Base-by-base conservation (phyloP, 805 yeast genomes). In the Candida suzukii region DNA sequence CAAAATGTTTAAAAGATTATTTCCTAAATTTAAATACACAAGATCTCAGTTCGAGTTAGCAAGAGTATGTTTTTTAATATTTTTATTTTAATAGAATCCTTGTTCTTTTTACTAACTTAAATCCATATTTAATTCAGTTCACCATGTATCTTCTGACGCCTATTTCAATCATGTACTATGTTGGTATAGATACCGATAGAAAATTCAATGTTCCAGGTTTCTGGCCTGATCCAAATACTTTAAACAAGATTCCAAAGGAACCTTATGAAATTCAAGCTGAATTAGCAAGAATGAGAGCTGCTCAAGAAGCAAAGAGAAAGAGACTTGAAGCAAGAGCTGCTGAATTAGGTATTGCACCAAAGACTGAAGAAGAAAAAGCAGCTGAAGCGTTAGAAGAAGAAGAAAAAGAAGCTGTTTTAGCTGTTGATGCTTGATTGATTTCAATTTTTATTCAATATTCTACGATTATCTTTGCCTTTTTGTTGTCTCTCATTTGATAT, bases 191-290 rank as follows among this genome's bases (percentile, higher is more conserved):
- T 53, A 83, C 97, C 2, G 95, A 90, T 60, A 76, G 71, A 52
- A 90, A 88, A 66, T 79, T 90, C 60, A 86, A 88, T 56, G 80
- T 88, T 37, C 95, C 95, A 9, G 96, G 96, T 18, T 90, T 87
- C 64, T 88, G 96, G 95, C 98, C 98, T 3, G 97, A 88, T 60
- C 96, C 96, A 33, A 83, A 84, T 33, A 83, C 96, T 2, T 71
- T 88, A 50, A 88, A 90, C 58, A 83, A 86, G 63, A 81, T 90
- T 28, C 98, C 98, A 3, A 90, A 88, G 55, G 96, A 90, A 56
- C 88, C 88, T 2, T 85, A 83, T 53, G 96, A 90, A 57, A 87
- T 90, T 45, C 83, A 86, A 58, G 91, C 93, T 1, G 98, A 90
- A 57, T 67, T 90, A 30, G 96, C 95, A 14, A 76, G 96, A 58